Evolutionary conservation across 768 basidiomycete species (phyloP), one percentile per base, ranked within the genome.

Genomic region (Agrocybe praecox): DNA sequence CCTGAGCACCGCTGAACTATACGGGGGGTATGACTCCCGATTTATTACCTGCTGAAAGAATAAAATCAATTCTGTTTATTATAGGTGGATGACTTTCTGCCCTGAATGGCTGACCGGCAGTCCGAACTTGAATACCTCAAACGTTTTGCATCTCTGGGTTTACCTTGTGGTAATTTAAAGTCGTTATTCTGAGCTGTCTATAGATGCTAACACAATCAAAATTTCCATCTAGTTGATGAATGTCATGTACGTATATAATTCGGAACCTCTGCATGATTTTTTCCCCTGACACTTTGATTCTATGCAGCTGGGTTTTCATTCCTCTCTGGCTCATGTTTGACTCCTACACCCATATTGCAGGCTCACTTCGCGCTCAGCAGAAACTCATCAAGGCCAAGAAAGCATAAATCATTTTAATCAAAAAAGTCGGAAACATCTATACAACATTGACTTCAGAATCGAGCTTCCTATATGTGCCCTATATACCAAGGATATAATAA

Each of bases 11-110:
- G 89, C 83, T 0, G 92, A 94, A 67, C 64, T 93, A 4, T 92
- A 92, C 56, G 90, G 91, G 63, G 87, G 87, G 84, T 90, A 29
- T 9, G 48, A 45, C 10, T 18, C 24, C 11, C 46, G 42, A 79
- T 67, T 19, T n/a, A 9, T 12, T 51, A 48, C 46, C 14, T 6
- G 23, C 18, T 11, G 7, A 19, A 21, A 24, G 34, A 47, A 23
- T 43, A 24, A 15, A 45, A 21, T 43, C 23, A 34, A 26, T 8
- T 46, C 6, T 6, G 29, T 6, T n/a, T 15, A 33, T 15, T 26
- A 18, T 57, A 87, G 86, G 26, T 92, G 86, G 86, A 92, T 94
- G 92, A 94, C 91, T 2, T 94, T 94, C 72, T 87, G 86, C 65
- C 92, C 92, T 0, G 92, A 93, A 72, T 93, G 90, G 90, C 73